A percentile compares a stretch with the other conserved stretches of the same genome.
phyloP scores from a whole-genome alignment of 441 rosid species.

The Arabidopsis lyrata region DNA sequence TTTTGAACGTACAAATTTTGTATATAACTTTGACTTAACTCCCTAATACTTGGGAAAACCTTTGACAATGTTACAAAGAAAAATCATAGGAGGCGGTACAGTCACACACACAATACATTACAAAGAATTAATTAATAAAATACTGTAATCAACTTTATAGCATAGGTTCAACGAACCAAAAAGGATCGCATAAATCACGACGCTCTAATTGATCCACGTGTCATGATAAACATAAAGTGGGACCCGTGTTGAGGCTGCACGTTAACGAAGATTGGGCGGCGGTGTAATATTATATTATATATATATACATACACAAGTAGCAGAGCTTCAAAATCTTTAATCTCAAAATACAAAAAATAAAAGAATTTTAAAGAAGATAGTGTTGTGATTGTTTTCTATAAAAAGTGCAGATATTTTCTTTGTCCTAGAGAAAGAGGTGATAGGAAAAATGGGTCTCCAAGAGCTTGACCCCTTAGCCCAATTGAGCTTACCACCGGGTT shows the following conservation, averaged over 20 bases:
- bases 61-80: not conserved
- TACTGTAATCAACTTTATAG: not conserved
- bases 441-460: slow-evolving; percentile 58
- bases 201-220: slow-evolving; percentile 42
- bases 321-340: slow-evolving; percentile 25
- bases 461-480: slow-evolving; percentile 76
- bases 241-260: slow-evolving; percentile 36
- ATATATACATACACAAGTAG: slow-evolving; percentile 12
- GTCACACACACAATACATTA: slow-evolving; percentile 23
- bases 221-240: slow-evolving; percentile 35
- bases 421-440: not conserved
- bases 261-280: slow-evolving; percentile 45
- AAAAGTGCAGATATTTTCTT: slow-evolving; percentile 22
- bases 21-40: not conserved
- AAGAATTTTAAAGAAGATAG: not conserved
- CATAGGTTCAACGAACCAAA: slow-evolving; percentile 45
- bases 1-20: slow-evolving; percentile 1
- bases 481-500: slow-evolving; percentile 94
- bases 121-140: not conserved
- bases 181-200: slow-evolving; percentile 38
- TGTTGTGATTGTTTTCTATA: slow-evolving; percentile 1
- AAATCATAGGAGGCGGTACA: slow-evolving; percentile 20
- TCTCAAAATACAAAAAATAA: slow-evolving; percentile 7
- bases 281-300: slow-evolving; percentile 5
- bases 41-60: slow-evolving; percentile 22